These are phyloP conservation scores for Pisolithus tinctorius DNA, from an alignment of 768 basidiomycete genomes.

Conservation along the genomic window DNA sequence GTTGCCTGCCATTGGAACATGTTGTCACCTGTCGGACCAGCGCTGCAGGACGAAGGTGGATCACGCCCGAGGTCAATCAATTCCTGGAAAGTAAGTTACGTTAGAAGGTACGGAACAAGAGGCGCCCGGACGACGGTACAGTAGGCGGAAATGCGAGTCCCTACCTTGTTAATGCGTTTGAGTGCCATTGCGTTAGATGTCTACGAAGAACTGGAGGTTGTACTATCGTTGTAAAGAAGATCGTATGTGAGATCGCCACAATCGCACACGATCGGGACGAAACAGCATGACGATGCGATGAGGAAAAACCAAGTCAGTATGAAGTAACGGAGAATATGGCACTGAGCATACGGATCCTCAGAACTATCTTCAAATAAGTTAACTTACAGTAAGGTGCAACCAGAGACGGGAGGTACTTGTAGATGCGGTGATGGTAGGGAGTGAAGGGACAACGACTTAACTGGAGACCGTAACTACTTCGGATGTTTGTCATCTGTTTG, in stretches of 20 bases:
- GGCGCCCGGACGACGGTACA: constrained; percentile 11
- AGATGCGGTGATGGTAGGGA: constrained; percentile 18
- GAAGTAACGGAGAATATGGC: not conserved
- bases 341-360: not conserved
- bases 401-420: constrained; percentile 2
- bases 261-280: constrained; percentile 34
- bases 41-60: constrained; percentile 98
- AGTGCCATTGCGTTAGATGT: constrained; percentile 64
- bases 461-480: constrained; percentile 27
- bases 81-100: constrained; percentile 53
- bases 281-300: constrained; percentile 4
- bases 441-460: constrained; percentile 15
- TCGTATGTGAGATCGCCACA: constrained; percentile 24
- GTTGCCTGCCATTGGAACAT: constrained; percentile 99
- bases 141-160: constrained; percentile 4
- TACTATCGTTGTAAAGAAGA: constrained; percentile 5
- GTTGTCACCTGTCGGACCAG: constrained; percentile 95
- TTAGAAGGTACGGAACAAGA: constrained; percentile 13
- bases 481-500: constrained; percentile 33
- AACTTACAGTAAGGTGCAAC: constrained; percentile 7
- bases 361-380: not conserved
- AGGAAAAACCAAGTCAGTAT: not conserved
- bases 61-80: constrained; percentile 98
- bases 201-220: constrained; percentile 11
- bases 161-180: constrained; percentile 99